Evolutionary conservation across 2,329 filamentous ascomycete species (phyloP).

Genomic region (Dactylellina cionopaga): DNA sequence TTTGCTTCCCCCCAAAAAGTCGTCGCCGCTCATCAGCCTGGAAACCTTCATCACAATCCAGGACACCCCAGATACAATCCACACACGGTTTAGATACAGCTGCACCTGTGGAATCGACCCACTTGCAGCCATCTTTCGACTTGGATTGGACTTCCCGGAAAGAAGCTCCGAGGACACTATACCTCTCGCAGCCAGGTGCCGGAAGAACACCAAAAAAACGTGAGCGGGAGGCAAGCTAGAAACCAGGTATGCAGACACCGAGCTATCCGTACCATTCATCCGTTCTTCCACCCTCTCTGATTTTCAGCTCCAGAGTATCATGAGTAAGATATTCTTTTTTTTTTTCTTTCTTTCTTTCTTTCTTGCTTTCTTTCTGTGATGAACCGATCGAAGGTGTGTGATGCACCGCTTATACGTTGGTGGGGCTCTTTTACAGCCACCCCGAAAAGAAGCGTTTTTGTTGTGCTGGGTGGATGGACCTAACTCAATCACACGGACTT

Average conservation of each 20-base stretch:
- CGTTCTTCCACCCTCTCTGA: slow-evolving; percentile 2
- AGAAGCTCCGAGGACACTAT: neutral
- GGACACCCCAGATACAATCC: too few relatives aligned
- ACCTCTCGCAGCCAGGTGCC: slow-evolving; percentile 7
- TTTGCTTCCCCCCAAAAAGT: too few relatives aligned
- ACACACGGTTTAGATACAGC: too few relatives aligned
- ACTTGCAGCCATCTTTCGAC: slow-evolving; percentile 5
- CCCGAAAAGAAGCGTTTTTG: too few relatives aligned
- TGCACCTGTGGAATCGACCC: too few relatives aligned
- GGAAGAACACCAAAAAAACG: neutral
- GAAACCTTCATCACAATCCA: too few relatives aligned
- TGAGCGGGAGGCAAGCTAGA: slow-evolving; percentile 20
- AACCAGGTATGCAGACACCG: slow-evolving; percentile 18
- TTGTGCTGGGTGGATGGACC: too few relatives aligned
- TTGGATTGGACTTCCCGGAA: slow-evolving; percentile 33
- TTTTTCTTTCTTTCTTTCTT: neutral
- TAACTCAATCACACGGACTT: neutral
- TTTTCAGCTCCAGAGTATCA: slow-evolving; percentile 1
- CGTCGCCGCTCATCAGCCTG: too few relatives aligned
- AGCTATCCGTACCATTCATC: neutral
- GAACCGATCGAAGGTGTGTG: too few relatives aligned
- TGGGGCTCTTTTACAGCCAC: too few relatives aligned
- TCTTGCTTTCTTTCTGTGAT: too few relatives aligned
- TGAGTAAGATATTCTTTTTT: neutral
- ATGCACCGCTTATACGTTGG: too few relatives aligned